Conservation (phyloP, 2,329 filamentous ascomycete genomes). For the Colletotrichum melonis region DNA sequence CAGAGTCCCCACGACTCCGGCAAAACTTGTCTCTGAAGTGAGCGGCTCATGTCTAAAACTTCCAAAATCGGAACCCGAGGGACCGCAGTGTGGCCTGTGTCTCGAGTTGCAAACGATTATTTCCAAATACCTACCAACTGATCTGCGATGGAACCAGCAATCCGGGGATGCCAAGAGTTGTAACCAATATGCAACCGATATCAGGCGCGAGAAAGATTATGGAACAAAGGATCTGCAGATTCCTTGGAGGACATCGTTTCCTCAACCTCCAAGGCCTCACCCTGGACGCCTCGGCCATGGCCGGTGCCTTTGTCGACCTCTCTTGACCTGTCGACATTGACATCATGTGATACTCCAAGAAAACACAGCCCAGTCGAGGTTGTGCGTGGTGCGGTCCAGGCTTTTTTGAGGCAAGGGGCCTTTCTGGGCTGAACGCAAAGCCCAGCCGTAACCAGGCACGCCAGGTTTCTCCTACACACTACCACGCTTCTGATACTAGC, state of each 20-base stretch:
- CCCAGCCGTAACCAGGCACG: background rate
- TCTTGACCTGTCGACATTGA: background rate
- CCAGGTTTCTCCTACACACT: slow-evolving; percentile 15
- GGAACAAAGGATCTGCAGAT: slow-evolving; percentile 14
- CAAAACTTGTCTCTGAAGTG: slow-evolving; percentile 13
- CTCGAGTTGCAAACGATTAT: slow-evolving; percentile 1
- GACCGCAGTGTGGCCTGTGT: slow-evolving; percentile 17
- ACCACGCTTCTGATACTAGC: slow-evolving; percentile 20
- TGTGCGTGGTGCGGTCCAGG: slow-evolving; percentile 14
- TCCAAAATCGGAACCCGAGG: background rate
- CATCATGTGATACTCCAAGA: slow-evolving; percentile 15
- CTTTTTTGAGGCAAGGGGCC: background rate
- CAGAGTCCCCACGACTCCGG: background rate
- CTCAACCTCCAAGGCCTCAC: background rate
- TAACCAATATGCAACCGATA: slow-evolving; percentile 21
- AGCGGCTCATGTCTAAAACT: slow-evolving; percentile 1
- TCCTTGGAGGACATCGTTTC: background rate
- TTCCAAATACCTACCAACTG: slow-evolving; percentile 14
- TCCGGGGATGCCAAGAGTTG: slow-evolving; percentile 22
- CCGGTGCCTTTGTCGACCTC: slow-evolving; percentile 2
- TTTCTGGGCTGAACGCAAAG: slow-evolving; percentile 2
- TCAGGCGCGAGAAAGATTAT: background rate
- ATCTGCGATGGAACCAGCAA: slow-evolving; percentile 12
- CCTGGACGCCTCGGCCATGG: slow-evolving; percentile 12
- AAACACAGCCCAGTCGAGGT: slow-evolving; percentile 21